Evolutionary conservation across 768 basidiomycete genomes (phyloP).

Genomic region (Gloeopeniophorella convolvens): DNA sequence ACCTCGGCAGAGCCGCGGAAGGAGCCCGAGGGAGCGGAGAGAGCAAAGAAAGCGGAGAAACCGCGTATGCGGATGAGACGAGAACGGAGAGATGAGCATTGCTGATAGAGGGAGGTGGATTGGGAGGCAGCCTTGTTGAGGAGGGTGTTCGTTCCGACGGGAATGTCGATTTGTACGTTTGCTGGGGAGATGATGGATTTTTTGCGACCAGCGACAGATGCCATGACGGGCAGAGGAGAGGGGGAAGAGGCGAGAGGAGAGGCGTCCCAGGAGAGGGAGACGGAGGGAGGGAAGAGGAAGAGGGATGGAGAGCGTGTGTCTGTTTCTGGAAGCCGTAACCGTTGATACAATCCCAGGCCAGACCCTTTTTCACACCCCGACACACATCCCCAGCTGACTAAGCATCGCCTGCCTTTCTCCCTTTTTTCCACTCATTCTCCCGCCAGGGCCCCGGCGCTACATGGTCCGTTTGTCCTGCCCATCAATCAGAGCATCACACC

Average conservation of each 20-base stretch:
- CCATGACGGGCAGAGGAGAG: conserved; percentile 30
- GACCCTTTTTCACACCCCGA: conserved; percentile 16
- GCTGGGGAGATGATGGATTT: conserved; percentile 66
- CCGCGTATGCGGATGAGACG: conserved; percentile 73
- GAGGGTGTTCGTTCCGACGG: conserved; percentile 73
- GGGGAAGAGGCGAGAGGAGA: conserved; percentile 9
- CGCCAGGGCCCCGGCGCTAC: too few species aligned
- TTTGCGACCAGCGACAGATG: conserved; percentile 48
- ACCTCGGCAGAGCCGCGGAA: conserved; percentile 79
- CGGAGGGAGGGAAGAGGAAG: conserved; percentile 10
- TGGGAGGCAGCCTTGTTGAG: conserved; percentile 89
- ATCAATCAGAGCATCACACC: too few species aligned
- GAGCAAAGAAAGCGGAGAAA: conserved; percentile 63
- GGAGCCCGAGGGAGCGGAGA: conserved; percentile 50
- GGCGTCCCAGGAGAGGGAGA: conserved; percentile 2
- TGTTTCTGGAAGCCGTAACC: conserved; percentile 6
- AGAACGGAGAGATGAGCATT: conserved; percentile 73
- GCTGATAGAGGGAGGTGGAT: conserved; percentile 86
- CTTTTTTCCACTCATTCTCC: too few species aligned
- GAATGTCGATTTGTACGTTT: conserved; percentile 64
- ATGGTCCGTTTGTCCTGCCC: too few species aligned
- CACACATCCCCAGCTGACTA: neutral
- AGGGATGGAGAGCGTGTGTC: conserved; percentile 14
- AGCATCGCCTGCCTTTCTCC: neutral
- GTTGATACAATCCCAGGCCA: conserved; percentile 5